A percentile compares a stretch with the other conserved stretches of the same genome.
Conservation (phyloP, 768 basidiomycete species). For the Gloeopeniophorella convolvens region DNA sequence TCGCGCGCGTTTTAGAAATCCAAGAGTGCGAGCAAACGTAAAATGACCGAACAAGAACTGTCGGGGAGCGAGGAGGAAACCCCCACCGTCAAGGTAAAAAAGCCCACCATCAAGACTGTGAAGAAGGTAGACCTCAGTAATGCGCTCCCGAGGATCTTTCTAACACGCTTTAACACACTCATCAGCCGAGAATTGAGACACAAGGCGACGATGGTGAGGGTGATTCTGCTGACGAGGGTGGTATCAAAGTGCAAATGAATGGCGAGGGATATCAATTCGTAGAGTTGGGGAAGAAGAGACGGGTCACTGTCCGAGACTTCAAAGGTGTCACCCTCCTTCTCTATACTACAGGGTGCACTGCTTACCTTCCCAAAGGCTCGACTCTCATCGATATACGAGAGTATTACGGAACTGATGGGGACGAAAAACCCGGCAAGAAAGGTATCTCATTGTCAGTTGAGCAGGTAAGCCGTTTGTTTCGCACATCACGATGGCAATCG, state of each 20-base stretch:
- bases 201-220: not conserved
- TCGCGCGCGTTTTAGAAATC: constrained; percentile 1
- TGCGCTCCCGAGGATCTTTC: not conserved
- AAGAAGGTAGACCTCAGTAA: constrained; percentile 7
- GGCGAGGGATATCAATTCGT: constrained; percentile 47
- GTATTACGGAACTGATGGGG: constrained; percentile 47
- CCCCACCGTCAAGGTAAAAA: not conserved
- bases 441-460: constrained; percentile 63
- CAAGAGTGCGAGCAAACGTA: constrained; percentile 1
- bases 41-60: not conserved
- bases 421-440: constrained; percentile 75
- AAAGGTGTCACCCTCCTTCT: constrained; percentile 35
- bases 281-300: constrained; percentile 67
- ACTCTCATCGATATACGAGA: constrained; percentile 68
- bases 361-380: constrained; percentile 33
- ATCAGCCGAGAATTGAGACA: constrained; percentile 5
- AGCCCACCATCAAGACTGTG: constrained; percentile 1
- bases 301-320: constrained; percentile 48
- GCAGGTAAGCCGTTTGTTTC: constrained; percentile 41
- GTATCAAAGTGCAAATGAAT: constrained; percentile 8
- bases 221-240: not conserved
- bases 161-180: too few species aligned
- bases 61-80: not conserved
- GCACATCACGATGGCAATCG: not conserved
- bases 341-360: constrained; percentile 16